phyloP scores from a whole-genome alignment of 1,284 basidiomycete genomes.

The Pisolithus thermaeus region DNA sequence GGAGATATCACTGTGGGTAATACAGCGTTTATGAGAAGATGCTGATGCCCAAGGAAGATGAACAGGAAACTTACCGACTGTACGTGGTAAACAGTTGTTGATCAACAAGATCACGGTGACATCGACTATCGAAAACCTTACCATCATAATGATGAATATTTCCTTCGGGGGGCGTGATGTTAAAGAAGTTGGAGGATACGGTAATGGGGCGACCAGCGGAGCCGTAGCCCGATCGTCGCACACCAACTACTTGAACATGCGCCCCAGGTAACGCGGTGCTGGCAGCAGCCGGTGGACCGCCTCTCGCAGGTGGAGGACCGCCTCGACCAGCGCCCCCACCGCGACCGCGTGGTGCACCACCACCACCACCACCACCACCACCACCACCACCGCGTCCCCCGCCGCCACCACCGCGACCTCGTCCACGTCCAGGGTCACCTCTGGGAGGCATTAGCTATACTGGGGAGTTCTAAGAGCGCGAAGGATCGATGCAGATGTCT shows the following conservation, averaged over 20 bases:
- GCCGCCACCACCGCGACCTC: conserved; percentile 12
- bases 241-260: conserved; percentile 56
- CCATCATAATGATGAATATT: conserved; percentile 74
- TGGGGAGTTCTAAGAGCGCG: background rate
- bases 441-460: conserved; percentile 20
- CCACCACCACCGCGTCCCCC: conserved; percentile 5
- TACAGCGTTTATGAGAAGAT: conserved; percentile 10
- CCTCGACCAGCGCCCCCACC: conserved; percentile 6
- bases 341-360: conserved; percentile 2
- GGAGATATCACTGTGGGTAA: conserved; percentile 47
- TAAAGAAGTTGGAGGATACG: conserved; percentile 65
- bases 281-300: conserved; percentile 26
- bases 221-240: conserved; percentile 59
- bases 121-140: conserved; percentile 28
- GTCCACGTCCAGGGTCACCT: conserved; percentile 16
- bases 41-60: background rate
- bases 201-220: conserved; percentile 43
- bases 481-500: background rate
- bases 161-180: conserved; percentile 48
- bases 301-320: conserved; percentile 2
- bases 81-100: conserved; percentile 2
- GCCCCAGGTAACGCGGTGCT: conserved; percentile 28
- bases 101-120: conserved; percentile 15
- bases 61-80: conserved; percentile 50
- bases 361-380: conserved; percentile 5